A percentile compares a stretch with the other conserved stretches of the same genome.
phyloP scores from a whole-genome alignment of 208 protist genomes.

The Leishmania turanica region DNA sequence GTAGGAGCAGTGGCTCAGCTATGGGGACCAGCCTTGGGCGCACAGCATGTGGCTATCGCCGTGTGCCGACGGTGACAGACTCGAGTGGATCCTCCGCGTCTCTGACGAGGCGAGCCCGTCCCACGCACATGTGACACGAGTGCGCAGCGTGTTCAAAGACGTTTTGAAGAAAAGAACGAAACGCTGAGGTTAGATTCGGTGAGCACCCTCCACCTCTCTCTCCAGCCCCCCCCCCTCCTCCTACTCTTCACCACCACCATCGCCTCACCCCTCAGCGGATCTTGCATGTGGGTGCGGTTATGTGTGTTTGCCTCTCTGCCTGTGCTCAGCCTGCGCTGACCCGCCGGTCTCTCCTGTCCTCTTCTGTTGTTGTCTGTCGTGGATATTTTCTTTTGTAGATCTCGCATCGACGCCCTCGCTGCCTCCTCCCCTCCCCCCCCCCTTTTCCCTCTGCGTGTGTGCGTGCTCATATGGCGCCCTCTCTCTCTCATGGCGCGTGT shows the following conservation, averaged over 20 bases:
- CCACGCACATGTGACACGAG: not conserved
- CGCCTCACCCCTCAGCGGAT: not conserved
- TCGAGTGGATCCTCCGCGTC: constrained; percentile 6
- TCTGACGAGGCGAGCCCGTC: not conserved
- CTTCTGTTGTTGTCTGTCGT: not conserved
- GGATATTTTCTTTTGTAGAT: not conserved
- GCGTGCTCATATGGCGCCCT: not conserved
- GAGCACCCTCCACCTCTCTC: not conserved
- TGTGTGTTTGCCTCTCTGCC: not conserved
- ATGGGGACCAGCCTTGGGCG: not conserved
- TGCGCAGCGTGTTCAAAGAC: not conserved
- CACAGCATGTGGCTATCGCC: not conserved
- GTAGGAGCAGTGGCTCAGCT: not conserved
- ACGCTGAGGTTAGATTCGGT: not conserved
- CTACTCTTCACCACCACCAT: too few species aligned
- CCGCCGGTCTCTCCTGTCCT: too few species aligned
- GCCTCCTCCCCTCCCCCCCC: not conserved
- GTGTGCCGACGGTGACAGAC: not conserved
- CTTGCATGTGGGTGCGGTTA: not conserved
- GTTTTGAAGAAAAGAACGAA: not conserved
- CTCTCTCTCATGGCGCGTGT: not conserved
- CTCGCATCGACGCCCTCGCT: not conserved
- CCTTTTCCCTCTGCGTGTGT: not conserved
- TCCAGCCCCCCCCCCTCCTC: not conserved
- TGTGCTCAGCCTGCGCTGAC: not conserved